Evolutionary conservation across 2,329 filamentous ascomycete genomes (phyloP), one percentile per base, ranked within the genome.

Genomic region (Trichoderma polysporum): DNA sequence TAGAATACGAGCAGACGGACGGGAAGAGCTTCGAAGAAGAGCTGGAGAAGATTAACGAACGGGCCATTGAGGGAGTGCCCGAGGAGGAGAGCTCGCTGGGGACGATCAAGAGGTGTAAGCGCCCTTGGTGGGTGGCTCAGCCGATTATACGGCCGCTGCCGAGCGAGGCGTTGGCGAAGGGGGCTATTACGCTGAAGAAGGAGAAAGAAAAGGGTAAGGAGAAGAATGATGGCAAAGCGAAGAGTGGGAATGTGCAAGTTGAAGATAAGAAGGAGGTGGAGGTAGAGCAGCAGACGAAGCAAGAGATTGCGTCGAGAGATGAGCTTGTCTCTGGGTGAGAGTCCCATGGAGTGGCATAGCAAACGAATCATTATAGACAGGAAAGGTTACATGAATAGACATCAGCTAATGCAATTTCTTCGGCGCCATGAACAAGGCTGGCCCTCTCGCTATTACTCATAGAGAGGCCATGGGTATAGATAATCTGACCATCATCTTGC

Each of bases 41-140:
- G 65, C 41, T 76, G 49, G 68, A 68, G 10, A 68, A 64, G 59
- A 68, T 75, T 2, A 68, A 71, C 10, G 71, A 71, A 10, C 72
- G 73, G 1, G 75, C 73, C 1, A 74, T 75, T 2, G 77, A 75
- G 5, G 76, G 77, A 41, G 77, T 81, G 2, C 77, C 76, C 1
- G 82, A 85, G 54, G 79, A 79, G 0, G 83, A 88, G 73, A 90
- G 85, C 76, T 91, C 89, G 4, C 79, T 88, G 19, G 88, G 86
- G 9, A 88, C 91, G 0, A 88, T 95, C 29, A 86, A 85, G 65
- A 83, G 87, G 68, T 97, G 93, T 74, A 90, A 89, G 76, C 82
- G 93, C 70, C 94, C 94, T 1, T 97, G 90, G 86, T 97, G 93
- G 92, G 85, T 97, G 4, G 93, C 89, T 61, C 94, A 98, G 80